Conservation (phyloP, 2,329 filamentous ascomycete genomes). For the Cyphellophora europaea region DNA sequence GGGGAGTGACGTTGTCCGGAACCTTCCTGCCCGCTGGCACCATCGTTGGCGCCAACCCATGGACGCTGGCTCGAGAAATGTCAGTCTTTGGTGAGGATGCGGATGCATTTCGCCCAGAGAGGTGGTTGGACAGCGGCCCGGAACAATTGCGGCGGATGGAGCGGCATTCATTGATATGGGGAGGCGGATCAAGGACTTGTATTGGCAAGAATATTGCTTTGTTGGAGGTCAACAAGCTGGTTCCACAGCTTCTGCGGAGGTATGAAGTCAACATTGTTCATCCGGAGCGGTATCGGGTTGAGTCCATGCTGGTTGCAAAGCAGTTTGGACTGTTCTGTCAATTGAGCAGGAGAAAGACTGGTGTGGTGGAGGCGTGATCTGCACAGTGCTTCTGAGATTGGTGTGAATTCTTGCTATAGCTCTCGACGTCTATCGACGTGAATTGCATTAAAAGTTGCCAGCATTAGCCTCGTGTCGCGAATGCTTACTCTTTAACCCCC, state of each 20-base stretch:
- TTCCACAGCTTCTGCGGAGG: slow-evolving; percentile 14
- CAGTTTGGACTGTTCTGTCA: too few species aligned
- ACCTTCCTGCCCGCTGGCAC: slow-evolving; percentile 58
- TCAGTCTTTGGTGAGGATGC: slow-evolving; percentile 60
- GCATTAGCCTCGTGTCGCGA: too few species aligned
- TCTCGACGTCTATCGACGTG: too few species aligned
- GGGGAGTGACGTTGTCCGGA: slow-evolving; percentile 58
- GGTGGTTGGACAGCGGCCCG: slow-evolving; percentile 35
- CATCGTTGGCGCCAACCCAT: slow-evolving; percentile 63
- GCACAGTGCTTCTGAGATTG: too few species aligned
- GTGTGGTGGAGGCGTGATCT: too few species aligned
- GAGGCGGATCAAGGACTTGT: slow-evolving; percentile 38
- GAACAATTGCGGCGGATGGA: slow-evolving; percentile 36
- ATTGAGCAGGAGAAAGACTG: too few species aligned
- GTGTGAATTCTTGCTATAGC: too few species aligned
- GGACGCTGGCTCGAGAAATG: slow-evolving; percentile 57
- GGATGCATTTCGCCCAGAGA: slow-evolving; percentile 42
- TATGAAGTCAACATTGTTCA: slow-evolving; percentile 6
- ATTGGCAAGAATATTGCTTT: slow-evolving; percentile 41
- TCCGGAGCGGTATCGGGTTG: too few species aligned
- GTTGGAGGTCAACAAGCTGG: slow-evolving; percentile 20
- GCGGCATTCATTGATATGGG: slow-evolving; percentile 39
- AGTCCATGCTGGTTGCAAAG: too few species aligned
- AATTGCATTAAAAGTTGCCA: too few species aligned
- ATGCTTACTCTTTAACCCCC: too few species aligned